These are phyloP conservation scores for Asterionellopsis glacialis DNA, from an alignment of 108 stramenopile species.

Conservation along the genomic window DNA sequence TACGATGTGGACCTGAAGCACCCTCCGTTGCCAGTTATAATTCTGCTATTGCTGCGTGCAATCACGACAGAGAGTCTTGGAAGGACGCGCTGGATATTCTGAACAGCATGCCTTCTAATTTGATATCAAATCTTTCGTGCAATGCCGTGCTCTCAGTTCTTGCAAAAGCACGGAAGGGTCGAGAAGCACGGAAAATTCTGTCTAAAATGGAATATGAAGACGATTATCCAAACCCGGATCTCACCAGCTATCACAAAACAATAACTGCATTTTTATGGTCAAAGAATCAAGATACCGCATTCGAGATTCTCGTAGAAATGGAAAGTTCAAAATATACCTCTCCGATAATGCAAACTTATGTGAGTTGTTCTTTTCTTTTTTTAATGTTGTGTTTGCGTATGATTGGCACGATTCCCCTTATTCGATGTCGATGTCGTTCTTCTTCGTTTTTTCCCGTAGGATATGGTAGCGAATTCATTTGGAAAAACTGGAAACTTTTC, in stretches of 20 bases:
- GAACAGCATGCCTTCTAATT: constrained; percentile 8
- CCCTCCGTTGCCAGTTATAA: constrained; percentile 2
- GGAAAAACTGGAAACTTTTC: constrained; percentile 7
- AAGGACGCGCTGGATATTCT: constrained; percentile 25
- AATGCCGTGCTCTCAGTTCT: constrained; percentile 35
- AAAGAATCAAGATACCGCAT: constrained; percentile 12
- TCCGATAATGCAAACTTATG: background rate
- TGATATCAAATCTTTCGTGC: constrained; percentile 13
- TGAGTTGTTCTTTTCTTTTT: constrained; percentile 9
- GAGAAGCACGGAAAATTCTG: constrained; percentile 19
- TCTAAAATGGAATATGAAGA: background rate
- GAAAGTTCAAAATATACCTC: background rate
- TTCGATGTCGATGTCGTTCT: too few species aligned
- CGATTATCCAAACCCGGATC: constrained; percentile 6
- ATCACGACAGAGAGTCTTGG: constrained; percentile 11
- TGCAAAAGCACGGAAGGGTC: constrained; percentile 21
- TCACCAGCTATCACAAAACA: constrained; percentile 18
- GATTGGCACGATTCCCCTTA: too few species aligned
- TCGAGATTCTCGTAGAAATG: constrained; percentile 14
- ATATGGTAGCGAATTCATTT: constrained; percentile 8
- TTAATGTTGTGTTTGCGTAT: background rate
- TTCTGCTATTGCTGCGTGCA: constrained; percentile 1
- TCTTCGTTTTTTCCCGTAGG: background rate
- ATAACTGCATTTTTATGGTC: constrained; percentile 22
- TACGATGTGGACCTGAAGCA: too few species aligned